A percentile compares a stretch with the other conserved stretches of the same genome.
phyloP scores from a whole-genome alignment of 768 basidiomycete genomes.

The Lactifluus echinatus region DNA sequence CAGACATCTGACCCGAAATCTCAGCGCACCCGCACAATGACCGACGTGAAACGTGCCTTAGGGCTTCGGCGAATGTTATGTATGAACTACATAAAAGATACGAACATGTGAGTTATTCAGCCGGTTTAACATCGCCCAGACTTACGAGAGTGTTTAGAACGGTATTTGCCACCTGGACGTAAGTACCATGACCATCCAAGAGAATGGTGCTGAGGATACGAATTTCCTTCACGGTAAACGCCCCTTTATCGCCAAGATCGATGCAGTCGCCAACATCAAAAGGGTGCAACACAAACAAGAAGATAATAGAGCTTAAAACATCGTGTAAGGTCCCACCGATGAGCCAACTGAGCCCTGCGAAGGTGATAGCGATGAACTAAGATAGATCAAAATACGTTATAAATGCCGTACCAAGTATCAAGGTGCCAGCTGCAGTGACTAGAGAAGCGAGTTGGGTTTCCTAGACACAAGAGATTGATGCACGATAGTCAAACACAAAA shows the following conservation, averaged over 20 bases:
- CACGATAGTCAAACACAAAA: slow-evolving; percentile 7
- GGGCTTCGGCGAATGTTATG: slow-evolving; percentile 66
- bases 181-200: slow-evolving; percentile 46
- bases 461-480: slow-evolving; percentile 28
- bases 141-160: slow-evolving; percentile 47
- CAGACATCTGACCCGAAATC: slow-evolving; percentile 45
- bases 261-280: slow-evolving; percentile 79
- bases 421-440: slow-evolving; percentile 66
- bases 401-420: slow-evolving; percentile 36
- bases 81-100: slow-evolving; percentile 41
- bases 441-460: slow-evolving; percentile 67
- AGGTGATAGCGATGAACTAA: neutral
- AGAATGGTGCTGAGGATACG: slow-evolving; percentile 72
- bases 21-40: slow-evolving; percentile 1
- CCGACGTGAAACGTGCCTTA: slow-evolving; percentile 34
- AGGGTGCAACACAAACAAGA: slow-evolving; percentile 82
- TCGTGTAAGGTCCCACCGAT: slow-evolving; percentile 77
- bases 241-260: slow-evolving; percentile 33
- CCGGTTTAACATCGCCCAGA: neutral
- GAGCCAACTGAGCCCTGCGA: slow-evolving; percentile 69
- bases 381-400: neutral
- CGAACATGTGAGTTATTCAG: neutral
- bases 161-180: slow-evolving; percentile 67
- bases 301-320: slow-evolving; percentile 79
- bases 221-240: slow-evolving; percentile 83